A percentile compares a stretch with the other conserved stretches of the same genome.
phyloP scores from a whole-genome alignment of 2,329 filamentous ascomycete species.

The Setomelanomma holmii region DNA sequence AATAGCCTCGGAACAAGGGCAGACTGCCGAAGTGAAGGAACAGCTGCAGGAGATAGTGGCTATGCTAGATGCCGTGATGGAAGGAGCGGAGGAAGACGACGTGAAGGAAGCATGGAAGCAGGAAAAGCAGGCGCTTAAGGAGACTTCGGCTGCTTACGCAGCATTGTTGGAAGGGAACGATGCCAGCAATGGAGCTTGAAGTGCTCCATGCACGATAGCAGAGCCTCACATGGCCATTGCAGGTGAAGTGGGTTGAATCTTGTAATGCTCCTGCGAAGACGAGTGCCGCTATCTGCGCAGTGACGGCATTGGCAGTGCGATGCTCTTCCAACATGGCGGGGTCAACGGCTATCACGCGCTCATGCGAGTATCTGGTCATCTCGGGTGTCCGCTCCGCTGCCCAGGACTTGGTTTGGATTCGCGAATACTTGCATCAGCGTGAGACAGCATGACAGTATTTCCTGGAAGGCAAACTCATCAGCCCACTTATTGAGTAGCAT shows the following conservation, averaged over 20 bases:
- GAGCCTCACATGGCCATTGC: not conserved
- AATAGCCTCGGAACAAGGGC: conserved; percentile 23
- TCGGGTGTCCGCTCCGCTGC: not conserved
- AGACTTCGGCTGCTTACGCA: conserved; percentile 7
- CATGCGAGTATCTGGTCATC: not conserved
- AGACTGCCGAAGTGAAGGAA: conserved; percentile 16
- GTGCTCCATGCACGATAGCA: not conserved
- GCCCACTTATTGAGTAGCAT: too few species aligned
- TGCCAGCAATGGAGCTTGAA: not conserved
- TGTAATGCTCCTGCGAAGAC: not conserved
- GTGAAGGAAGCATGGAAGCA: conserved; percentile 15
- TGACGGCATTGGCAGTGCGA: conserved; percentile 11
- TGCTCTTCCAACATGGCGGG: not conserved
- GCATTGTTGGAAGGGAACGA: conserved; percentile 15
- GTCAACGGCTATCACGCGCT: not conserved
- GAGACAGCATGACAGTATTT: too few species aligned
- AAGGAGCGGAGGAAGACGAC: conserved; percentile 16
- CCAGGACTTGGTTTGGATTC: too few species aligned
- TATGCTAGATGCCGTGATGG: conserved; percentile 38
- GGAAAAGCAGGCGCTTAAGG: conserved; percentile 22
- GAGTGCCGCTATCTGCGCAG: not conserved
- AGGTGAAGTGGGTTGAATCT: too few species aligned
- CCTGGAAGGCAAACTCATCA: too few species aligned
- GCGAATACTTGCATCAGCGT: not conserved
- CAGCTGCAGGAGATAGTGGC: conserved; percentile 29